A percentile compares a stretch with the other conserved stretches of the same genome.
phyloP scores from a whole-genome alignment of 495 filamentous ascomycete genomes.

The Tricharina praecox region DNA sequence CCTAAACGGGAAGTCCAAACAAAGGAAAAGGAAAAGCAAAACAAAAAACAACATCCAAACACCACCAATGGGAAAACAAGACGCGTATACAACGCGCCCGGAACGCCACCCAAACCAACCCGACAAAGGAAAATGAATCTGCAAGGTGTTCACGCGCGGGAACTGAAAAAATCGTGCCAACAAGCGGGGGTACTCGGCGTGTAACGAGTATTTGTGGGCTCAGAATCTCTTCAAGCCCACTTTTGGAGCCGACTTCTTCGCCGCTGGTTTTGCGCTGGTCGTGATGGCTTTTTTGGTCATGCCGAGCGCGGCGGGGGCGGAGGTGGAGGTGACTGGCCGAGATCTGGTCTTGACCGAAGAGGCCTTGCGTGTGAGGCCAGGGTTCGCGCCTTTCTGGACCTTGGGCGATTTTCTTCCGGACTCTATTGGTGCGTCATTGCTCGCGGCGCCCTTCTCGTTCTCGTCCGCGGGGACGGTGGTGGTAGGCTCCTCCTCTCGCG shows the following conservation, averaged over 20 bases:
- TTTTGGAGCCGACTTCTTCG: slow-evolving; percentile 10
- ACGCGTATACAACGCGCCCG: neutral
- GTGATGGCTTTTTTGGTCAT: slow-evolving; percentile 13
- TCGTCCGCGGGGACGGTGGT: neutral
- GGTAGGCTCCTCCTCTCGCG: neutral
- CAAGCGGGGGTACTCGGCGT: no score
- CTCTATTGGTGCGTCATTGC: neutral
- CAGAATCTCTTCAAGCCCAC: slow-evolving; percentile 23
- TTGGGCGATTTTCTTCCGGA: slow-evolving; percentile 23
- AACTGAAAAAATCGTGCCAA: no score
- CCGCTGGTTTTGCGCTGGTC: slow-evolving; percentile 13
- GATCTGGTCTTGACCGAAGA: neutral
- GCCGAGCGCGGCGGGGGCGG: no score
- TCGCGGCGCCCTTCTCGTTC: slow-evolving; percentile 6
- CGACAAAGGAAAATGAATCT: slow-evolving; percentile 4
- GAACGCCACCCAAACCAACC: neutral
- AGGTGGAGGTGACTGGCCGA: no score
- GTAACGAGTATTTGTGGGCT: no score
- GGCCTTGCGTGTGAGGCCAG: slow-evolving; percentile 7
- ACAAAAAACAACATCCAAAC: neutral
- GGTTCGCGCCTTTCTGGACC: slow-evolving; percentile 13
- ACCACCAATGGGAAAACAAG: neutral
- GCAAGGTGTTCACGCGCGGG: no score
- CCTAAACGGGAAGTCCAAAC: no score
- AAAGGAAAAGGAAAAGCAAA: neutral